Percentiles rank a stretch among this genome's conserved stretches.
Evolutionary conservation across 1,284 basidiomycete species (phyloP).

Genomic region (Rhodotorula sp.): DNA sequence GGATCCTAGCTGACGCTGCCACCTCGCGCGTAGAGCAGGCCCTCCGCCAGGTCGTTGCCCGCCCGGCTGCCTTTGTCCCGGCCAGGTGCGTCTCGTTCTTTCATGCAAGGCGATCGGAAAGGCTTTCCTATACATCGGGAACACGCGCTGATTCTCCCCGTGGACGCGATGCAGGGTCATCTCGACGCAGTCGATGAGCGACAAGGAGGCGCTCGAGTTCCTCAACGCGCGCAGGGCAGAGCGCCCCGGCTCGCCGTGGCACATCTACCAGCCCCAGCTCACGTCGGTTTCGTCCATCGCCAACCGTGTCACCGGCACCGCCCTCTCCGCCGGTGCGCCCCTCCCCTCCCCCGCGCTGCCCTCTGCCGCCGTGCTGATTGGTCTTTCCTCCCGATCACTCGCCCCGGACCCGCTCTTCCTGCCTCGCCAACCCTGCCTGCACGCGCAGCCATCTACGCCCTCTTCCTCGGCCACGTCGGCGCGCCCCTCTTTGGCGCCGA

Average conservation of each 20-base stretch:
- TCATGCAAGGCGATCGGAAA: no score
- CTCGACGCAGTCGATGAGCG: slow-evolving; percentile 64
- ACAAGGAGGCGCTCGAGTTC: slow-evolving; percentile 62
- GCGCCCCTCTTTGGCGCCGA: slow-evolving; percentile 66
- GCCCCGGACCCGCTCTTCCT: neutral
- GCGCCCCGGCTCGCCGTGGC: slow-evolving; percentile 76
- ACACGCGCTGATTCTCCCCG: neutral
- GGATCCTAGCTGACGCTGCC: neutral
- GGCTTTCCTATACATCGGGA: neutral
- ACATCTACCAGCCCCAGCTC: slow-evolving; percentile 48
- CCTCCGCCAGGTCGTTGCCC: slow-evolving; percentile 8
- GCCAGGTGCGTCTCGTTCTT: slow-evolving; percentile 9
- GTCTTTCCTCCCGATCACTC: slow-evolving; percentile 53
- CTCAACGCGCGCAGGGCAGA: slow-evolving; percentile 82
- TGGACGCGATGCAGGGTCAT: slow-evolving; percentile 47
- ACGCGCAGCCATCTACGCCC: slow-evolving; percentile 78
- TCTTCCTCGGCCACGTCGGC: slow-evolving; percentile 81
- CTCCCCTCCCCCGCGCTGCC: slow-evolving; percentile 86
- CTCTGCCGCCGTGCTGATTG: slow-evolving; percentile 67
- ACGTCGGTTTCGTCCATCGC: slow-evolving; percentile 85
- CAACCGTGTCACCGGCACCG: slow-evolving; percentile 81
- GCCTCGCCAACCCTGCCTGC: neutral
- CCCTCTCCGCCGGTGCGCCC: slow-evolving; percentile 61
- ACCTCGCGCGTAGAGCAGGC: slow-evolving; percentile 8
- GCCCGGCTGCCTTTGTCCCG: slow-evolving; percentile 12